Base-by-base conservation (phyloP, 1,139 yeast genomes). In the Saccharomyces hybrid region DNA sequence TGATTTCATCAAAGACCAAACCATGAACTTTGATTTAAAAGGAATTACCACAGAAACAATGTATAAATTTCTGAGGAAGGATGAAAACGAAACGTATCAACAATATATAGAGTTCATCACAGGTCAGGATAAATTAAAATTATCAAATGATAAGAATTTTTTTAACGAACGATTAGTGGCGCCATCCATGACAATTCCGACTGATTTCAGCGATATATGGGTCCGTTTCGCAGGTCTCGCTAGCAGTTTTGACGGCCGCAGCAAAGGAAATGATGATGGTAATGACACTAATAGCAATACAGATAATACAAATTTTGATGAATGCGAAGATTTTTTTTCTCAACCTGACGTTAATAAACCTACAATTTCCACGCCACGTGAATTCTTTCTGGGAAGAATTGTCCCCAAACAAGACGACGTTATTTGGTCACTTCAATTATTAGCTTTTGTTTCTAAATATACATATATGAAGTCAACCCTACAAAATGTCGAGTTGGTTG, bases 381-480 rank as follows among this genome's bases (percentile, higher is more conserved):
- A 75, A 51, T 88, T 88, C 66, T 78, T 84, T 34, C 81, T 84
- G 55, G 95, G 96, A 1, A 83, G 85, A 27, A 79, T 90, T 16
- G 80, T 89, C 9, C 97, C 97, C 1, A 80, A 89, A 57, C 96
- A 88, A 59, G 97, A 91, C 67, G 99, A 93, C 68, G 88, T 93
- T 29, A 84, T 89, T 41, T 90, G 97, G 97, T 86, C 96, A 5
- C 76, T 93, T 54, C 98, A 93, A 70, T 77, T 93, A 34, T 73
- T 93, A 54, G 98, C 98, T 19, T 93, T 90, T 70, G 88, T 91
- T 51, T 89, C 98, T 9, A 93, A 93, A 69, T 91, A 91, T 67
- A 86, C 97, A 1, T 79, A 83, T 57, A 75, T 91, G 67, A 87
- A 91, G 64, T 84, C 83, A 51, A 77, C 78, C 46, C 75, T 93